phyloP scores from a whole-genome alignment of 352 stramenopile species.

The Pythium rhizo-oryzae region DNA sequence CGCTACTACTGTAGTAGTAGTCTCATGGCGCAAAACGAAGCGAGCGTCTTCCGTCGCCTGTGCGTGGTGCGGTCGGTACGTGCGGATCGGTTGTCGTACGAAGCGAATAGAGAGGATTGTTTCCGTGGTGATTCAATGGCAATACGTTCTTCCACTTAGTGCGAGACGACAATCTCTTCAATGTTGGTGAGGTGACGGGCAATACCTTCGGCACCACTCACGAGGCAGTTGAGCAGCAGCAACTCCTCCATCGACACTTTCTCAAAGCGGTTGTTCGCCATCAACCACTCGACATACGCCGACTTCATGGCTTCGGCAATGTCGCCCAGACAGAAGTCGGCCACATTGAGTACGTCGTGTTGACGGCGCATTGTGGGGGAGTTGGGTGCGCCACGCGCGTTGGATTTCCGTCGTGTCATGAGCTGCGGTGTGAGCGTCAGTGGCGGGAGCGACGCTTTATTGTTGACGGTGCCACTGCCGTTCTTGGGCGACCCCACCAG shows the following conservation, averaged over 20 bases:
- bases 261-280: conserved; percentile 75
- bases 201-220: conserved; percentile 80
- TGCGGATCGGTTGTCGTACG: too few relatives aligned
- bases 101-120: too few relatives aligned
- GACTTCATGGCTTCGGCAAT: conserved; percentile 74
- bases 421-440: conserved; percentile 5
- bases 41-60: too few relatives aligned
- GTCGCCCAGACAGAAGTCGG: conserved; percentile 74
- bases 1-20: too few relatives aligned
- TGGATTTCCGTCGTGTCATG: conserved; percentile 2
- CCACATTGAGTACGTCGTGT: conserved; percentile 82
- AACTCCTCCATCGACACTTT: conserved; percentile 83
- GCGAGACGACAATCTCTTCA: conserved; percentile 75
- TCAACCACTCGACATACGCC: conserved; percentile 78
- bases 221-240: conserved; percentile 78
- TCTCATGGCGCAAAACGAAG: too few relatives aligned
- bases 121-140: too few relatives aligned
- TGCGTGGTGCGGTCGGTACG: too few relatives aligned
- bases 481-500: too few relatives aligned
- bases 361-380: conserved; percentile 68
- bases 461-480: too few relatives aligned
- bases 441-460: too few relatives aligned
- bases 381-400: conserved; percentile 21
- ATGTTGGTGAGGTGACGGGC: conserved; percentile 68
- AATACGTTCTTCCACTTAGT: too few relatives aligned